phyloP scores from a whole-genome alignment of 352 stramenopile genomes.

The Globisporangium cylindrosporum region DNA sequence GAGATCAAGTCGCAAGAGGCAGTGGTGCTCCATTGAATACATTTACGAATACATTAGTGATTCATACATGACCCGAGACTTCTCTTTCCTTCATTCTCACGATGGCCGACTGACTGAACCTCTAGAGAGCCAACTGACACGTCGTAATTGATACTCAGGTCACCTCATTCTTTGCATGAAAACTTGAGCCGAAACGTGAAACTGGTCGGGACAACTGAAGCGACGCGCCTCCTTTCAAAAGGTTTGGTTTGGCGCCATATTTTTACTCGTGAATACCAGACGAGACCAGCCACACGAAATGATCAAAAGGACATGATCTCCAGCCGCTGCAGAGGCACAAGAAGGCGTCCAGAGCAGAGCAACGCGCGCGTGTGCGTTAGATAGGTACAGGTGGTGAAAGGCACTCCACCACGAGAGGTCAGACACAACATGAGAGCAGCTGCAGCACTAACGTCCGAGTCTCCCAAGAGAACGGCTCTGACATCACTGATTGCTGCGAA shows the following conservation, averaged over 20 bases:
- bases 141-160: neutral
- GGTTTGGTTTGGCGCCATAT: neutral
- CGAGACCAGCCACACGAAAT: neutral
- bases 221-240: constrained; percentile 3
- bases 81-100: neutral
- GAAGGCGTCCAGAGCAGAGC: neutral
- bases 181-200: constrained; percentile 6
- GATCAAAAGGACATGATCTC: neutral
- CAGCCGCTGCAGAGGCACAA: neutral
- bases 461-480: constrained; percentile 1
- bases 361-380: neutral
- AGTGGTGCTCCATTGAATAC: neutral
- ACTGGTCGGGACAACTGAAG: constrained; percentile 13
- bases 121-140: neutral
- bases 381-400: neutral
- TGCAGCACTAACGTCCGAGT: constrained; percentile 1
- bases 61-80: neutral
- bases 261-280: constrained; percentile 3
- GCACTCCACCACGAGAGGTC: neutral
- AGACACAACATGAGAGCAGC: constrained; percentile 9
- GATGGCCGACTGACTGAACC: neutral
- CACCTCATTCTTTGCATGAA: neutral
- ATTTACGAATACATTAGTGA: neutral
- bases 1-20: neutral
- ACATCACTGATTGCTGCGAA: neutral